These are phyloP conservation scores for Phytophthora tentaculata DNA, from an alignment of 352 stramenopile genomes.

Conservation along the genomic window DNA sequence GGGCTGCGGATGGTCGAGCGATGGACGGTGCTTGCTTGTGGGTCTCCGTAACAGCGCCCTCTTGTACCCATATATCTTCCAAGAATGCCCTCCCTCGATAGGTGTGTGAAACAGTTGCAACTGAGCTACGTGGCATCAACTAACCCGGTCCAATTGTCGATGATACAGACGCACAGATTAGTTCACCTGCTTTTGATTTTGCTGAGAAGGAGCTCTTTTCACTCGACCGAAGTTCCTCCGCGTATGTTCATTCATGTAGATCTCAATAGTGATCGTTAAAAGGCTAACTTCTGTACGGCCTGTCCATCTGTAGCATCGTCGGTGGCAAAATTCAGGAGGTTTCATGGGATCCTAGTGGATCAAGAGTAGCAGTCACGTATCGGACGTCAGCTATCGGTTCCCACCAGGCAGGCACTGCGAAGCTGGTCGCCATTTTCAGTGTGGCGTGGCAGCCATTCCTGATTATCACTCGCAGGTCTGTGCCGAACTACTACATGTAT, in stretches of 20 bases:
- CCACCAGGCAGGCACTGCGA: constrained; percentile 40
- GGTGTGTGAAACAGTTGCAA: constrained; percentile 34
- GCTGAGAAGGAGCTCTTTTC: constrained; percentile 66
- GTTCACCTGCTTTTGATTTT: constrained; percentile 72
- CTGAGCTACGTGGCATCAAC: neutral
- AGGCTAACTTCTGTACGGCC: neutral
- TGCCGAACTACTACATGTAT: neutral
- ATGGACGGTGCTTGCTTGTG: constrained; percentile 75
- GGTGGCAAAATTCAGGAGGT: constrained; percentile 65
- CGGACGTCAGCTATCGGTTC: constrained; percentile 22
- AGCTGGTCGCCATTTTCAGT: constrained; percentile 76
- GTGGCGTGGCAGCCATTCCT: constrained; percentile 76
- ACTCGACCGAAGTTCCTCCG: constrained; percentile 63
- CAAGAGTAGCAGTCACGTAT: constrained; percentile 74
- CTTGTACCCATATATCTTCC: constrained; percentile 80
- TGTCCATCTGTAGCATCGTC: constrained; percentile 46
- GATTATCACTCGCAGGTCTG: constrained; percentile 74
- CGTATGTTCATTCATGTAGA: constrained; percentile 39
- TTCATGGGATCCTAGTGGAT: constrained; percentile 74
- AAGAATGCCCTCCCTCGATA: constrained; percentile 59
- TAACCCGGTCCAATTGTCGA: constrained; percentile 2
- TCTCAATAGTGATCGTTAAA: neutral
- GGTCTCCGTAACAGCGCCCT: constrained; percentile 57
- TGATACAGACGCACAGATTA: constrained; percentile 71
- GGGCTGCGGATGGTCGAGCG: constrained; percentile 75